phyloP scores from a whole-genome alignment of 2,329 filamentous ascomycete genomes.

The Coniella lustricola region DNA sequence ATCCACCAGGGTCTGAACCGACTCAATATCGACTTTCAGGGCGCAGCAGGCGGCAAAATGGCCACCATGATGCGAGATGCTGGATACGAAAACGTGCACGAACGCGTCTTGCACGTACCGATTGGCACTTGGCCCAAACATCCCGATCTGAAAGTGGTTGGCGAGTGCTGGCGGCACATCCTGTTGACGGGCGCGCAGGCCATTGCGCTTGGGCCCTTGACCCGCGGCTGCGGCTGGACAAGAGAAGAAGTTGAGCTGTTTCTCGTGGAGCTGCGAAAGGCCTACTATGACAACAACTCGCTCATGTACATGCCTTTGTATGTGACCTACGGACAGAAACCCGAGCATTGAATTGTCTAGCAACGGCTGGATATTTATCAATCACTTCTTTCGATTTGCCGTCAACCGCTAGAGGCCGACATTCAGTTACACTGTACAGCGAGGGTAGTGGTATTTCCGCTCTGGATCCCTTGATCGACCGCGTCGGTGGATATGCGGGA shows the following conservation, averaged over 20 bases:
- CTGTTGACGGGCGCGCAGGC: conserved; percentile 35
- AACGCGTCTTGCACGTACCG: conserved; percentile 37
- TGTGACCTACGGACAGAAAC: conserved; percentile 48
- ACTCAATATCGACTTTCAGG: conserved; percentile 34
- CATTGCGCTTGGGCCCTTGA: conserved; percentile 34
- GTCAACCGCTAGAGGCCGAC: too few species aligned
- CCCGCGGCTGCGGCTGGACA: conserved; percentile 28
- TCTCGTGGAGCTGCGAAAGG: conserved; percentile 27
- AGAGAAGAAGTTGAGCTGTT: conserved; percentile 30
- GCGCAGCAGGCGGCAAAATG: conserved; percentile 25
- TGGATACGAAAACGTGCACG: conserved; percentile 38
- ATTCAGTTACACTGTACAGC: too few species aligned
- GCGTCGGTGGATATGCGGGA: too few species aligned
- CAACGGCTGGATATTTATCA: too few species aligned
- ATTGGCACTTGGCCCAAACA: conserved; percentile 39
- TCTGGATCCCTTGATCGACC: too few species aligned
- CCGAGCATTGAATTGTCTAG: conserved; percentile 19
- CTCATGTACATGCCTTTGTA: conserved; percentile 50
- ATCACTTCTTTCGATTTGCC: too few species aligned
- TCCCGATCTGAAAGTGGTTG: conserved; percentile 33
- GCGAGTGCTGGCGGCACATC: conserved; percentile 37
- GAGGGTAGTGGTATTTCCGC: too few species aligned
- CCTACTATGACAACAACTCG: conserved; percentile 26
- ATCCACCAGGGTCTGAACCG: conserved; percentile 23
- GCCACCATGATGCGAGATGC: conserved; percentile 29